Base-by-base conservation (phyloP, 495 filamentous ascomycete genomes). In the Oidiodendron maius region DNA sequence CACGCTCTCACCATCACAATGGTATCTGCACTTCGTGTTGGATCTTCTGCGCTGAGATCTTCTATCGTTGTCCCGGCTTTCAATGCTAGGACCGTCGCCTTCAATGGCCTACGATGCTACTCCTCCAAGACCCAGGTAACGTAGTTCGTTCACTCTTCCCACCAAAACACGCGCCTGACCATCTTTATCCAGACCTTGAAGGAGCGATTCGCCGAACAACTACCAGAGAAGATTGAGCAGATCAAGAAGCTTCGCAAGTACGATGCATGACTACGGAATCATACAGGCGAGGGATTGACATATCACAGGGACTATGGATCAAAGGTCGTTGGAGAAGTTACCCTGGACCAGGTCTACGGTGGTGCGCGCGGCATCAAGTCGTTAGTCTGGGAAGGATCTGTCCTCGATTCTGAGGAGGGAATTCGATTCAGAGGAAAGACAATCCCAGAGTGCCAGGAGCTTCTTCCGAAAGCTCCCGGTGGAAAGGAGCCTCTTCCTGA, bases 401-500 rank as follows among this genome's bases (percentile, higher is more conserved):
- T 98, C 61, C 84, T 98, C 51, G 93, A 98, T 71, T 80, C 89
- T 36, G 91, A 98, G 77, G 91, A 98, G 77, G 93, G 93, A 72
- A 98, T 98, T 71, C 89, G 94, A 55, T 98, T 98, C 80, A 82
- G 94, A 67, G 93, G 94, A 71, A 88, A 86, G 76, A 98, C 93
- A 49, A 98, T 98, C 58, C 93, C 93, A 55, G 91, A 98, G 71
- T 96, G 93, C 81, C 91, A 96, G 82, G 72, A 95, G 70, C 70
- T 95, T 52, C 89, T 98, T 32, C 93, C 93, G 65, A 96, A 93
- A 77, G 93, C 91, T 46, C 86, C 89, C 50, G 93, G 93, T 60
- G 93, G 93, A 73, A 71, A 87, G 68, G 91, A 98, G 77, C 94
- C 94, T 60, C 80, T 98, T 15, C 93, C 93, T 30, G 93, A 98